Evolutionary conservation across 2,329 filamentous ascomycete species (phyloP).

Genomic region (Juglanconis juglandina): DNA sequence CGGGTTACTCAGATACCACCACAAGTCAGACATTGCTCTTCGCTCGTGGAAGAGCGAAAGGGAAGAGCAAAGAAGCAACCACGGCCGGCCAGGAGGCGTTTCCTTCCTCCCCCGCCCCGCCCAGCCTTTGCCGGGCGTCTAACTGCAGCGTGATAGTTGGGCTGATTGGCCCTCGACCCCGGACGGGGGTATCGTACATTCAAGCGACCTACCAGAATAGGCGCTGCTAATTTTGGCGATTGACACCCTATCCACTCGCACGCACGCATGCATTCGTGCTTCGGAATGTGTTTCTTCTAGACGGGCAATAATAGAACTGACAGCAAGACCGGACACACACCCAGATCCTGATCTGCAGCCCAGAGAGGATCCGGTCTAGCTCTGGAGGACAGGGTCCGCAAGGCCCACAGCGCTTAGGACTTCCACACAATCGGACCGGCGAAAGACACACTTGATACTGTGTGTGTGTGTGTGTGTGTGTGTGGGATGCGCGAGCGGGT

Average conservation of each 20-base stretch:
- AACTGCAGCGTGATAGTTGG: constrained; percentile 28
- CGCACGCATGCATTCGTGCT: not conserved
- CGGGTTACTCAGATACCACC: not conserved
- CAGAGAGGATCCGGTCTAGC: not conserved
- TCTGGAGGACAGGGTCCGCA: not conserved
- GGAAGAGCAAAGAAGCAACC: not conserved
- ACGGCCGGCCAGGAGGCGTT: not conserved
- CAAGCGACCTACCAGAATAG: not conserved
- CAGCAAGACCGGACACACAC: not conserved
- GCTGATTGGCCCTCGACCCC: constrained; percentile 24
- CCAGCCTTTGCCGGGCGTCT: constrained; percentile 24
- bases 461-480: not conserved
- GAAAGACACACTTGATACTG: not conserved
- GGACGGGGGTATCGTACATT: not conserved
- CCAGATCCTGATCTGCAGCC: not conserved
- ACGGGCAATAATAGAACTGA: not conserved
- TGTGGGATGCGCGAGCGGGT: constrained; percentile 12
- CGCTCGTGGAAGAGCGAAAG: not conserved
- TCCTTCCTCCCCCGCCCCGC: not conserved
- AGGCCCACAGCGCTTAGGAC: constrained; percentile 13
- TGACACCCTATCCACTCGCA: not conserved
- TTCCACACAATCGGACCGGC: not conserved
- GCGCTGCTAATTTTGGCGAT: not conserved
- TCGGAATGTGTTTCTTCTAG: not conserved
- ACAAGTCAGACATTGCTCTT: not conserved